Conservation (phyloP, 805 yeast genomes). For the Metschnikowia noctiluminum region DNA sequence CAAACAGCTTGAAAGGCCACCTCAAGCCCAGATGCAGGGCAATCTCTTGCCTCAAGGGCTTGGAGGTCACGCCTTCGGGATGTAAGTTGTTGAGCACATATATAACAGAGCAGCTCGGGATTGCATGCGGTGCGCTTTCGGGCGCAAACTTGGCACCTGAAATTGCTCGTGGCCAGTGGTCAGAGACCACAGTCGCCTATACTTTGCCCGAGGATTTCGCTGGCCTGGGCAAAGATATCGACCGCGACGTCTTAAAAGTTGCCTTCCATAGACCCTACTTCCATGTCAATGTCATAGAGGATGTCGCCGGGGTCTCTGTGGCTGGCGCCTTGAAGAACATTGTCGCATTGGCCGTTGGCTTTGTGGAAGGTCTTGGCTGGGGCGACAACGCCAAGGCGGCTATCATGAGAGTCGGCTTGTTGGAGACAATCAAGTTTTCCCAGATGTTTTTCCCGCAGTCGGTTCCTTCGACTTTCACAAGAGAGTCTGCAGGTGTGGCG, state of each 20-base stretch:
- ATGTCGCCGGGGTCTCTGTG: conserved; percentile 92
- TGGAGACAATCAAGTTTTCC: conserved; percentile 87
- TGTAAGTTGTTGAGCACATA: conserved; percentile 78
- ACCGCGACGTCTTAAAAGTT: conserved; percentile 65
- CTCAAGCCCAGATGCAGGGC: conserved; percentile 74
- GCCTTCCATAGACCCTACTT: conserved; percentile 97
- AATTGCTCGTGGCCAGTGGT: conserved; percentile 93
- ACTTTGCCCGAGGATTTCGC: conserved; percentile 65
- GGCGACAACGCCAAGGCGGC: conserved; percentile 99
- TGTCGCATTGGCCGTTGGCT: conserved; percentile 94
- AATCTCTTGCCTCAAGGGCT: conserved; percentile 93
- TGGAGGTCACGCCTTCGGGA: conserved; percentile 82
- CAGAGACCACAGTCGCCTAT: conserved; percentile 96
- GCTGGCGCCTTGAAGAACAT: conserved; percentile 98
- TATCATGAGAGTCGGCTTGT: conserved; percentile 90
- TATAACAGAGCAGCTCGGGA: conserved; percentile 75
- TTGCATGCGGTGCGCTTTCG: conserved; percentile 92
- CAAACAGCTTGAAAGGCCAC: conserved; percentile 72
- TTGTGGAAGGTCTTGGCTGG: conserved; percentile 97
- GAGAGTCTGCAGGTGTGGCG: conserved; percentile 96
- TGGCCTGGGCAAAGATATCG: conserved; percentile 69
- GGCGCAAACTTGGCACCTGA: conserved; percentile 98
- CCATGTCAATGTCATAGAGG: conserved; percentile 90
- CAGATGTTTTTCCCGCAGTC: conserved; percentile 49
- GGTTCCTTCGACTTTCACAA: conserved; percentile 76